Evolutionary conservation across 768 basidiomycete species (phyloP).

Genomic region (Rhizopogon roseolus): DNA sequence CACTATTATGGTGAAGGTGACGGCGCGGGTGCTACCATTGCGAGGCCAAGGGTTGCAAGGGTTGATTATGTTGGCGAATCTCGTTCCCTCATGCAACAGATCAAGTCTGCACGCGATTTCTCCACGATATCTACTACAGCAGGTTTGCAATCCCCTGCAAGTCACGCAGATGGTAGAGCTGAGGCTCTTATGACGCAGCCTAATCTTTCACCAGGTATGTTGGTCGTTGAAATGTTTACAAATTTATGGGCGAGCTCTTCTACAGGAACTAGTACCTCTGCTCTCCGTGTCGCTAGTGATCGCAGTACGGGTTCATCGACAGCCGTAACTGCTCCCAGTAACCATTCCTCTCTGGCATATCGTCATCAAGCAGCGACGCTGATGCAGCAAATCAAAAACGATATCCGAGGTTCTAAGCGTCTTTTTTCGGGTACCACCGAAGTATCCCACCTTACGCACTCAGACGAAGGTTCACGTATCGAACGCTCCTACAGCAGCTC

Average conservation of each 20-base stretch:
- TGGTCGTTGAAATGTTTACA: neutral
- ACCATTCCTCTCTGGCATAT: slow-evolving; percentile 63
- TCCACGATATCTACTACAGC: slow-evolving; percentile 67
- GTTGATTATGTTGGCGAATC: slow-evolving; percentile 80
- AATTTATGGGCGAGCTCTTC: neutral
- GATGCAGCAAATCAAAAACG: slow-evolving; percentile 83
- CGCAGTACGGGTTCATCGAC: slow-evolving; percentile 18
- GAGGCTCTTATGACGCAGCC: neutral
- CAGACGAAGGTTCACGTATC: slow-evolving; percentile 12
- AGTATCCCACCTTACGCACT: slow-evolving; percentile 33
- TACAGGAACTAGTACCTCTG: neutral
- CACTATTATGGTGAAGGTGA: slow-evolving; percentile 53
- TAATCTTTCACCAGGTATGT: slow-evolving; percentile 2
- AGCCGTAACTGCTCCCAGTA: slow-evolving; percentile 26
- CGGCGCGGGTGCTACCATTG: slow-evolving; percentile 41
- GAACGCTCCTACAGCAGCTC: slow-evolving; percentile 19
- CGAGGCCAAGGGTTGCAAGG: slow-evolving; percentile 42
- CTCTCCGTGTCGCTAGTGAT: slow-evolving; percentile 4
- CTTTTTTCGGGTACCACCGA: slow-evolving; percentile 67
- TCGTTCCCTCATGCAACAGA: slow-evolving; percentile 72
- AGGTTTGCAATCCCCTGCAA: slow-evolving; percentile 31
- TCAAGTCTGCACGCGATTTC: slow-evolving; percentile 71
- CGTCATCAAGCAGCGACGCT: slow-evolving; percentile 72
- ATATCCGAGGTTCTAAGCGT: slow-evolving; percentile 66
- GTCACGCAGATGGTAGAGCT: slow-evolving; percentile 5